Base-by-base conservation (phyloP, 2,329 filamentous ascomycete species). In the Claviceps digitariae region DNA sequence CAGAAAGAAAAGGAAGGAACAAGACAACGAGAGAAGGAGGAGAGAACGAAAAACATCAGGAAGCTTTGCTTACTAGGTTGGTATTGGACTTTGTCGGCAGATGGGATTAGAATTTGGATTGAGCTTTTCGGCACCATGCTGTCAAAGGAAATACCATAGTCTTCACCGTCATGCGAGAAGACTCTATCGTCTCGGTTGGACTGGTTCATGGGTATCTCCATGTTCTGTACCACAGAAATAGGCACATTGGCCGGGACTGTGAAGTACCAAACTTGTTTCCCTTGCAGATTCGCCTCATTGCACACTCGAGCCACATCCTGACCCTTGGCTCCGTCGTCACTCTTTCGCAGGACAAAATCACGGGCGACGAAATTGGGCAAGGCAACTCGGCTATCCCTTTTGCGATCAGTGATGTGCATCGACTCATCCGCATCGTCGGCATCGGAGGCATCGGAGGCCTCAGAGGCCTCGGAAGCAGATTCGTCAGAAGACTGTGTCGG, bases 241-340 rank as follows among this genome's bases (percentile, higher is more conserved):
- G 85, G 81, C 2, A 89, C 70, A 12, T 79, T 80, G 6, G 81
- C 77, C 2, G 86, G 86, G 3, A 84, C 82, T 10, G 83, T 87
- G 60, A 90, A 87, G 65, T 89, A 87, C 86, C 86, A 90, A 55
- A 90, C 73, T 64, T 90, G 82, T 71, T 88, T 89, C 57, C 83
- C 83, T 53, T 81, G 71, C 8, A 84, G 64, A 59, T 79, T 78
- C 52, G 76, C 74, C 54, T 78, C 72, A 60, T 72, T 76, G 60
- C 86, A 81, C 52, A 84, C 67, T 23, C 76, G 70, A 9, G 75
- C 65, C 55, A 79, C 67, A 62, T 78, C 69, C 59, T 74, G 66
- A 63, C 71, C 64, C 23, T 64, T 67, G 55, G 64, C 57, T n/a
- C 64, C 63, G 46, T 65, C 63, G 27, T 68, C 61, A 13, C 67